A percentile compares a stretch with the other conserved stretches of the same genome.
These are phyloP conservation scores for Daldinia loculata DNA, from an alignment of 495 filamentous ascomycete species.

Conservation along the genomic window DNA sequence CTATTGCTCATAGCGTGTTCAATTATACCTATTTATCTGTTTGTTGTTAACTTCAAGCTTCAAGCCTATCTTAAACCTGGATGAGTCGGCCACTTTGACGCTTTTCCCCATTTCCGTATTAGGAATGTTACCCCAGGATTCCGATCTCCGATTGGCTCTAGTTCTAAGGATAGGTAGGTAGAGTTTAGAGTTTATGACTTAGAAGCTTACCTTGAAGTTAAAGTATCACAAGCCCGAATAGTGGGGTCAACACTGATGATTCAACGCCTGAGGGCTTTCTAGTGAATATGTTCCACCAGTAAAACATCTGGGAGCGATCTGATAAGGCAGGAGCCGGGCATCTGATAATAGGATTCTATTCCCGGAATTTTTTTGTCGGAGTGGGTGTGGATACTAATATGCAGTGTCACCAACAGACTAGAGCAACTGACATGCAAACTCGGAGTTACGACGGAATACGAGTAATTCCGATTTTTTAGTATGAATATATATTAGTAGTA, in stretches of 20 bases:
- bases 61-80: background rate
- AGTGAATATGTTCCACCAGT: background rate
- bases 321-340: background rate
- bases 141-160: background rate
- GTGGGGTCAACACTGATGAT: no score
- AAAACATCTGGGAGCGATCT: background rate
- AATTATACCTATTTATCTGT: background rate
- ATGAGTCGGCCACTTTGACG: background rate
- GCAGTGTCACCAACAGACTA: background rate
- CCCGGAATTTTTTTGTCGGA: background rate
- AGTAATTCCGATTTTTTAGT: background rate
- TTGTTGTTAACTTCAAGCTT: no score
- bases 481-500: background rate
- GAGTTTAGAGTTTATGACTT: no score
- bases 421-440: background rate
- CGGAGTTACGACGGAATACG: constrained; percentile 5
- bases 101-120: background rate
- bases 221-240: no score
- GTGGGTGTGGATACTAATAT: background rate
- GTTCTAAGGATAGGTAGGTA: no score
- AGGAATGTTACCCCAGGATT: background rate
- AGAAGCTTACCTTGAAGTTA: no score
- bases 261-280: background rate
- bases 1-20: background rate
- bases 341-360: background rate